phyloP scores from a whole-genome alignment of 176 grass and related monocot genomes.

The Eragrostis nindensis region DNA sequence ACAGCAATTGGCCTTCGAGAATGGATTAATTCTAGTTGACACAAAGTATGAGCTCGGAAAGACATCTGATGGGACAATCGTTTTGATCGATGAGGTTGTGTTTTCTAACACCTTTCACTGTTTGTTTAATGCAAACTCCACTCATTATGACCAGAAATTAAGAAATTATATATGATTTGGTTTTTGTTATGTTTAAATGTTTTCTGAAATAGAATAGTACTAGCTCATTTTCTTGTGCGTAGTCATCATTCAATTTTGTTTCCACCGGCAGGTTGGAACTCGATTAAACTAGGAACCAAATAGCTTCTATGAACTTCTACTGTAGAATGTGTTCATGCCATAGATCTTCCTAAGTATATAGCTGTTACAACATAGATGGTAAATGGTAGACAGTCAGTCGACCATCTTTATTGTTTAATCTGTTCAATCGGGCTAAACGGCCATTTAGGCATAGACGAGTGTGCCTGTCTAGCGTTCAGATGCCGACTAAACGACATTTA shows the following conservation, averaged over 20 bases:
- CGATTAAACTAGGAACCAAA: too few relatives aligned
- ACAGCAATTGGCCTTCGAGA: conserved; percentile 84
- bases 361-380: too few relatives aligned
- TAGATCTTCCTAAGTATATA: too few relatives aligned
- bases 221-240: conserved; percentile 4
- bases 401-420: too few relatives aligned
- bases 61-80: conserved; percentile 73
- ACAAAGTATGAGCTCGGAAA: conserved; percentile 99
- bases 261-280: too few relatives aligned
- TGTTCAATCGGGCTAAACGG: too few relatives aligned
- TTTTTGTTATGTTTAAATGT: background rate
- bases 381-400: too few relatives aligned
- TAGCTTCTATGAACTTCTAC: too few relatives aligned
- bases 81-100: conserved; percentile 93
- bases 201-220: background rate
- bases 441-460: too few relatives aligned
- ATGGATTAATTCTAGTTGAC: conserved; percentile 87
- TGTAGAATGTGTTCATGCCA: too few relatives aligned
- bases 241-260: background rate
- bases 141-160: background rate
- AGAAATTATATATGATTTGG: background rate
- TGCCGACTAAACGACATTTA: too few relatives aligned
- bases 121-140: background rate
- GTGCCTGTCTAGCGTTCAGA: too few relatives aligned
- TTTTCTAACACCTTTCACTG: conserved; percentile 8